Base-by-base conservation (phyloP, 805 yeast species). In the Barnettozyma wickerhamii region DNA sequence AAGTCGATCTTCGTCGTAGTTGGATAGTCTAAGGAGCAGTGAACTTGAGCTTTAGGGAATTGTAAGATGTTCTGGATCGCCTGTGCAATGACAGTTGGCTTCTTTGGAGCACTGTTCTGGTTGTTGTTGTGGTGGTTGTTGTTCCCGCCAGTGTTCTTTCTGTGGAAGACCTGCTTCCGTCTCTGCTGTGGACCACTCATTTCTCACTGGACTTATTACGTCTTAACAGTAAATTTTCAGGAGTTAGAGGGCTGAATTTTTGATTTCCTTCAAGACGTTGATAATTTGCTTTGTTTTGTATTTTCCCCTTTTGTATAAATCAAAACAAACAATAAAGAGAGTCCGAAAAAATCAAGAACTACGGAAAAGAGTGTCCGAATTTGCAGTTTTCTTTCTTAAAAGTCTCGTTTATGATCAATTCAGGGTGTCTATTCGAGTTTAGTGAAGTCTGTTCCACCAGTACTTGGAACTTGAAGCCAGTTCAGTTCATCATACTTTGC, bases 401-500 rank as follows among this genome's bases (percentile, higher is more conserved):
- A n/a, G n/a, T n/a, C n/a, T n/a, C n/a, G n/a, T n/a, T n/a, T n/a
- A n/a, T n/a, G n/a, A n/a, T n/a, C n/a, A n/a, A n/a, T n/a, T n/a
- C n/a, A n/a, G n/a, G n/a, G n/a, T n/a, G n/a, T n/a, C n/a, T n/a
- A n/a, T 13, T 32, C 45, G 23, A 81, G 56, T 53, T 69, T 75
- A 12, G 79, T 72, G 46, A 84, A 83, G 13, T 79, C 63, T 0
- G 70, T 58, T 1, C 87, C 84, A 1, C 91, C 90, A 5, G 73
- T 53, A 0, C 81, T 74, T 2, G 93, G 93, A 5, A 84, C 77
- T 54, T 85, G 95, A 27, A 84, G 68, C 93, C 95, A 85, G 56
- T 84, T 84, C 52, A 68, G 59, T 18, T 64, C 62, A 55, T 84
- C 93, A 52, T 83, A 85, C 19, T 70, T 58, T 10, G 74, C 65